Evolutionary conservation across 2,329 filamentous ascomycete species (phyloP).

Genomic region (Diaporthe amygdali): DNA sequence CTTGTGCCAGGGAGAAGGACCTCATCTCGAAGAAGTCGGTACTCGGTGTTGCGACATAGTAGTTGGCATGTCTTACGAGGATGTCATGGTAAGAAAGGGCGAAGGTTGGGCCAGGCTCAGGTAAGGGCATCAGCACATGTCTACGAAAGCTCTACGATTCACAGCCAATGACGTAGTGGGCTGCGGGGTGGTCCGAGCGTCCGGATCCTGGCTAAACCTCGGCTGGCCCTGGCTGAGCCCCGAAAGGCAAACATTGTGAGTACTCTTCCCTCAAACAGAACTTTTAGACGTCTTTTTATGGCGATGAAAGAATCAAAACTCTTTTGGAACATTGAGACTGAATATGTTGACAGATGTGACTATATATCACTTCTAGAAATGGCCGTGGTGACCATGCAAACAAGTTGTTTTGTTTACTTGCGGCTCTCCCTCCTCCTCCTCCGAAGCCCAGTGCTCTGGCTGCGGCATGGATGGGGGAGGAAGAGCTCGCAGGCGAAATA

Average conservation of each 20-base stretch:
- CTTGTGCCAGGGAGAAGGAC: constrained; percentile 14
- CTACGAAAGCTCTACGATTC: neutral
- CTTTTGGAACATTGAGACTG: neutral
- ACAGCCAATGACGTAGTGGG: constrained; percentile 21
- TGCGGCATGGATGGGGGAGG: neutral
- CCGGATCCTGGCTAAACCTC: constrained; percentile 15
- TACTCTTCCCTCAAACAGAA: neutral
- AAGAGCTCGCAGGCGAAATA: too few relatives aligned
- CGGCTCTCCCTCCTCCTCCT: neutral
- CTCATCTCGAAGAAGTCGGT: constrained; percentile 19
- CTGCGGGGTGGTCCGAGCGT: neutral
- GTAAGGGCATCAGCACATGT: neutral
- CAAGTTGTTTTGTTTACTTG: neutral
- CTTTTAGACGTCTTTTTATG: neutral
- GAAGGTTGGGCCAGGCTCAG: neutral
- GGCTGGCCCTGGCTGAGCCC: neutral
- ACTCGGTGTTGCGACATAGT: constrained; percentile 14
- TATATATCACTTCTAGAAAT: neutral
- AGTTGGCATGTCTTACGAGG: neutral
- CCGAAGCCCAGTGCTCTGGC: neutral
- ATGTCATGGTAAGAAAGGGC: neutral
- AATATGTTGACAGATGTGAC: neutral
- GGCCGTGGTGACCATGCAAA: neutral
- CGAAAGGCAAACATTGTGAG: neutral
- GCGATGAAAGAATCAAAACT: neutral